Evolutionary conservation across 495 filamentous ascomycete species (phyloP).

Genomic region (Trichoderma parareesei): DNA sequence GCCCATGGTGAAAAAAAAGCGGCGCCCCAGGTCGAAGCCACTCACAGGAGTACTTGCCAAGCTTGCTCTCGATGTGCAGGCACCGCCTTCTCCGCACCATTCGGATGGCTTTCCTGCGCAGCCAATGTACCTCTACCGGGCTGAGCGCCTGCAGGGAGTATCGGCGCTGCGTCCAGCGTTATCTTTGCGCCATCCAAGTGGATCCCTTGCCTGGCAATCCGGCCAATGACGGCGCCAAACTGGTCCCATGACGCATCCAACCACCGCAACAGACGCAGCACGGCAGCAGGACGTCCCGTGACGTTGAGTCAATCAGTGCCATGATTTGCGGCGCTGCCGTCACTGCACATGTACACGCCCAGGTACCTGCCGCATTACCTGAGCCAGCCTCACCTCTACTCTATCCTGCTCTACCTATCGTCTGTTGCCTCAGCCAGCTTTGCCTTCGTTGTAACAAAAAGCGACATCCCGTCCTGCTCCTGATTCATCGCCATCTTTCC

Average conservation of each 20-base stretch:
- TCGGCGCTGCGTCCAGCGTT: background rate
- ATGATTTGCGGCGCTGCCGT: background rate
- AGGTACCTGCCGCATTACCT: background rate
- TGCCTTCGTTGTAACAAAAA: background rate
- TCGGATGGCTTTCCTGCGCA: background rate
- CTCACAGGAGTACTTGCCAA: background rate
- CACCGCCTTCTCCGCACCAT: background rate
- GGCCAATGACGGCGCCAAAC: background rate
- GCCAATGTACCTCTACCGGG: background rate
- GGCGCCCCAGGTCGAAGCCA: no score
- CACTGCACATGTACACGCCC: background rate
- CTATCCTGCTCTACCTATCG: background rate
- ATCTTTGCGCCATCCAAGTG: background rate
- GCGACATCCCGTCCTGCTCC: background rate
- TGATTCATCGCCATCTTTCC: background rate
- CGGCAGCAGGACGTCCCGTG: conserved; percentile 4
- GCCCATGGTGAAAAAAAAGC: no score
- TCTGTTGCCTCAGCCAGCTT: background rate
- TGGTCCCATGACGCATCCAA: conserved; percentile 5
- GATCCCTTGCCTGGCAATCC: background rate
- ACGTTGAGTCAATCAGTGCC: background rate
- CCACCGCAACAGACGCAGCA: conserved; percentile 3
- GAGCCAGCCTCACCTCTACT: conserved; percentile 1
- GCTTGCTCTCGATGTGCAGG: background rate
- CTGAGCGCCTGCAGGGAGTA: background rate